Evolutionary conservation across 257 asterid species (phyloP), one percentile per base, ranked within the genome.

Genomic region (Solanum medicagineum): DNA sequence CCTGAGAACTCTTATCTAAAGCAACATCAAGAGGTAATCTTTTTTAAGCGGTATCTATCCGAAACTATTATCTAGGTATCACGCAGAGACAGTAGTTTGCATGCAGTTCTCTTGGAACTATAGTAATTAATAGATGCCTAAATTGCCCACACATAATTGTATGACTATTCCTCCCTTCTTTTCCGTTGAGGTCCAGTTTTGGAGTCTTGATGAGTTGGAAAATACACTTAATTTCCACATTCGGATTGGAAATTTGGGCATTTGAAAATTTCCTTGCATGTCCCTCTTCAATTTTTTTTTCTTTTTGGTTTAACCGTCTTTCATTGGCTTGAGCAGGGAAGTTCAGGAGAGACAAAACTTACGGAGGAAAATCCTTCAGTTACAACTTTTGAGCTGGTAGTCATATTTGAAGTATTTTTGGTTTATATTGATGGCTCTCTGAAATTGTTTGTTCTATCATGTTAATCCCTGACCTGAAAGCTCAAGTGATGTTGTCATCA

Each of bases 11-110:
- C 86, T 6, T 87, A 83, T 85, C 84, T 55, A 40, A 85, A 85
- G 90, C 89, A 81, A 45, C 86, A 89, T 26, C 89, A 87, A 84
- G 89, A 87, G 87, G 87, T 86, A 85, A 54, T 26, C 16, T 84
- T 36, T 49, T 44, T 29, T 75, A 24, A 51, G 80, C 26, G 2
- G 80, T 84, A 49, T 70, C 75, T 59, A 59, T 81, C 82, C 32
- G 22, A 32, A 85, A 83, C 84, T 10, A 20, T 56, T 84, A 4
- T 10, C 53, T 84, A 40, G 74, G 87, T 26, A 79, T 86, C 68
- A 66, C 55, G 56, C 65, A 15, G 73, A 79, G 63, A 60, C 16
- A 49, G 45, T 29, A 10, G 24, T 49, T 49, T 47, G 44, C 60
- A 22, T 75, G 60, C 77, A 84, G 36, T 36, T 84, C 73, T 49